Percentiles rank a stretch among this genome's conserved stretches.
Conservation (phyloP, 495 filamentous ascomycete species). For the Cercophora newfieldiana region DNA sequence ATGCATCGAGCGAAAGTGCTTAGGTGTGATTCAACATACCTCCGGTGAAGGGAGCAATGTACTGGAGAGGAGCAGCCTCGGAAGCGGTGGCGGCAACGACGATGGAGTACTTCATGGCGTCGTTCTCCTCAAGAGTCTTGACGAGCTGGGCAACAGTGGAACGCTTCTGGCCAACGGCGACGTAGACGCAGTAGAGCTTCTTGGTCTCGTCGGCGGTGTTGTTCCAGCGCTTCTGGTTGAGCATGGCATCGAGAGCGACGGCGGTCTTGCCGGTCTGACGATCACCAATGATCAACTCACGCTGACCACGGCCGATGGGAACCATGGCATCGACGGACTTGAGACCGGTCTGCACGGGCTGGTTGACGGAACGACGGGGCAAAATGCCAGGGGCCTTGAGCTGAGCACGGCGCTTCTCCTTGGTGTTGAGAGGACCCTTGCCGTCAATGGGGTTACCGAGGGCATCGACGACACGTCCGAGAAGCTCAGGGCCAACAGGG, state of each 20-base stretch:
- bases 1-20: neutral
- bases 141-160: constrained; percentile 99
- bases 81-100: constrained; percentile 96
- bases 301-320: constrained; percentile 98
- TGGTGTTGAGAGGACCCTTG: constrained; percentile 93
- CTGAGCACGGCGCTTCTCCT: constrained; percentile 92
- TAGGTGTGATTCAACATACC: neutral
- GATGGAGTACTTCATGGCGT: constrained; percentile 98
- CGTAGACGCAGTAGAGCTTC: constrained; percentile 99
- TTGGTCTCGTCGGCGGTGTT: constrained; percentile 79
- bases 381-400: constrained; percentile 99
- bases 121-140: constrained; percentile 99
- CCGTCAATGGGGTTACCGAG: constrained; percentile 99
- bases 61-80: constrained; percentile 92
- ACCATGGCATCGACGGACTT: constrained; percentile 99
- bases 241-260: constrained; percentile 95
- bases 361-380: constrained; percentile 92
- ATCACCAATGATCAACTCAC: constrained; percentile 99
- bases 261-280: constrained; percentile 99
- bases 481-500: constrained; percentile 86
- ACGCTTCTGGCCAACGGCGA: constrained; percentile 98
- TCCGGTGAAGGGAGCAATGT: constrained; percentile 90
- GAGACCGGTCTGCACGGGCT: constrained; percentile 98
- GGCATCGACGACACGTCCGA: constrained; percentile 97
- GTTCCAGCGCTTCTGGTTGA: constrained; percentile 99